Evolutionary conservation across 257 asterid species (phyloP), one percentile per base, ranked within the genome.

Genomic region (Osmanthus fragrans): DNA sequence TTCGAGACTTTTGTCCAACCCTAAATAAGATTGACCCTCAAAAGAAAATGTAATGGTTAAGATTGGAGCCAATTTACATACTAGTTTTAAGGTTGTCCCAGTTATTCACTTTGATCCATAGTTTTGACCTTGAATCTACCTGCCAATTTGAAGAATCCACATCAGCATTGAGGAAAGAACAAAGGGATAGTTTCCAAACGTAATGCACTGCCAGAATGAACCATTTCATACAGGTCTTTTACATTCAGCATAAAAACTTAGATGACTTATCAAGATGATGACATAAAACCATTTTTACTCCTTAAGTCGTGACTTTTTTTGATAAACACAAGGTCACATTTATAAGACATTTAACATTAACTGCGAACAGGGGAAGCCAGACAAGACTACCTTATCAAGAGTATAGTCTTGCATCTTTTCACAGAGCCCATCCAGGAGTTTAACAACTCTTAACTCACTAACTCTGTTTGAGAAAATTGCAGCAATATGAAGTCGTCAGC

Each of bases 361-460:
- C 66, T 56, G 21, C 4, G 40, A 81, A 74, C 42, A 65, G 70
- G 79, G 33, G 76, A 69, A 76, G 56, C 15, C 49, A 9, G 74
- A 32, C 9, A 40, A 12, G 73, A 32, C 72, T 83, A 91, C 99
- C 99, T 92, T 89, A 87, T 95, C 96, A 76, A 93, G 94, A 72
- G 97, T 93, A 83, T 95, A 95, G 74, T 92, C 98, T 84, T 95
- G 97, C 99, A 95, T 91, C 85, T 89, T 95, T 63, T 95, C 99
- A 67, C 99, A 94, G 49, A 95, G 96, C 60, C 93, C 97, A 82
- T 95, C 99, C 67, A 95, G 88, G 79, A 92, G 98, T 71, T 95
- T 96, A 77, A 92, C 96, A 39, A 93, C 92, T 85, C 99, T 87
- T 74, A 93, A 88, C 73, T 95, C 99, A 23, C 99, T 91, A 83